Evolutionary conservation across 2,329 filamentous ascomycete genomes (phyloP), one percentile per base, ranked within the genome.

Genomic region (Aspergillus brasiliensis): DNA sequence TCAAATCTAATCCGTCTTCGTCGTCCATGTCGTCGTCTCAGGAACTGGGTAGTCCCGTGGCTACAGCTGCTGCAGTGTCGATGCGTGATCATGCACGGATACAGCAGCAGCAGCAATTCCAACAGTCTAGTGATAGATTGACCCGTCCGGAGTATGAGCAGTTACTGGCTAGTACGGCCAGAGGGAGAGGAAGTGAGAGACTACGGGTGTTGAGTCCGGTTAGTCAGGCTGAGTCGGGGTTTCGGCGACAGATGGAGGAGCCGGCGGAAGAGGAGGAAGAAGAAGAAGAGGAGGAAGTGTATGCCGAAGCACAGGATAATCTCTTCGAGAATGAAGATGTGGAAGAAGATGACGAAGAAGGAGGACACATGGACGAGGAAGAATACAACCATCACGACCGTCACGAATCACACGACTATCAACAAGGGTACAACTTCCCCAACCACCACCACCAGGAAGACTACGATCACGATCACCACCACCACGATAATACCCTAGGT

Each of bases 191-290:
- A n/a, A 60, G 61, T 42, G 82, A 65, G 80, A 84, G 64, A 80
- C 83, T 92, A 78, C 86, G 88, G 69, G 83, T 96, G 15, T 80
- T 97, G 25, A 92, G 88, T 64, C 93, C 93, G 0, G 92, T 96
- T 81, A 95, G 91, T 69, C 91, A 96, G 72, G 88, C 89, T 46
- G 89, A 88, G 70, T 69, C 59, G 25, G 64, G 64, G 21, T 66
- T 70, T 42, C 75, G 52, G 47, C 21, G 8, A 78, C 77, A 44
- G 40, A 44, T 44, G 40, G 69, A 77, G 76, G 38, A 80, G 77
- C 17, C 46, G 7, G 44, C 55, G 6, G 77, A 65, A 66, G 77
- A 53, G 6, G 57, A 62, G 10, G 65, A 66, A 2, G 62, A 62
- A 8, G 63, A 67, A 51, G 83, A 71, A 69, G 78, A 70, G 5